Conservation (phyloP, 2,329 filamentous ascomycete genomes). For the Dactylellina leptospora region DNA sequence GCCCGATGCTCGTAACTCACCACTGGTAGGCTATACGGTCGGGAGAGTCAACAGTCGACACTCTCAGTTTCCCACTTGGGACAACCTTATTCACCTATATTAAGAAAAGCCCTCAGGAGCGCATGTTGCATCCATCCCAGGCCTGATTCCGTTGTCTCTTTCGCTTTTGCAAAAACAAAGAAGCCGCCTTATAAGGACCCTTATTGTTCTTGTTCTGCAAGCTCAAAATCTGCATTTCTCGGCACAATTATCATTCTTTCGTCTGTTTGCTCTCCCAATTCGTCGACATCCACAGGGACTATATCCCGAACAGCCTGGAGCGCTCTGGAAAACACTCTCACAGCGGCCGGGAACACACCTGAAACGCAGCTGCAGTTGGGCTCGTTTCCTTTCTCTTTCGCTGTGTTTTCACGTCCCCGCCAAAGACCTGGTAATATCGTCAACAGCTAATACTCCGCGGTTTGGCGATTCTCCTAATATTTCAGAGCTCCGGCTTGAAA, state of each 20-base stretch:
- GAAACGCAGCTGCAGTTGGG: slow-evolving; percentile 24
- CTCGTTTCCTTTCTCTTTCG: slow-evolving; percentile 15
- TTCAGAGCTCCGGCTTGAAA: background rate
- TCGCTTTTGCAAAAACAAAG: background rate
- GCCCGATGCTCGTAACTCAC: background rate
- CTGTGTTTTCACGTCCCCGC: background rate
- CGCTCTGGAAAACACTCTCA: background rate
- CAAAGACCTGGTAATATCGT: background rate
- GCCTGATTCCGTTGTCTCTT: background rate
- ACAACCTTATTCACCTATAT: background rate
- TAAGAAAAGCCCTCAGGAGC: slow-evolving; percentile 5
- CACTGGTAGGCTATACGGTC: background rate
- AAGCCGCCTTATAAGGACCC: slow-evolving; percentile 10
- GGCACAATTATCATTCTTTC: slow-evolving; percentile 1
- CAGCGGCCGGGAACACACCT: too few species aligned
- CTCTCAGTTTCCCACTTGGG: background rate
- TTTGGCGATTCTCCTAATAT: slow-evolving; percentile 8
- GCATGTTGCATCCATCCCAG: background rate
- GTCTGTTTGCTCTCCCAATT: background rate
- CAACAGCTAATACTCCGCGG: slow-evolving; percentile 30
- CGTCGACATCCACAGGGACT: background rate
- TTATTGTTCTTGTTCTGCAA: too few species aligned
- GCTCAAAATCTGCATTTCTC: background rate
- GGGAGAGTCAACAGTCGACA: slow-evolving; percentile 1
- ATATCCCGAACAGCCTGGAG: slow-evolving; percentile 5